A percentile compares a stretch with the other conserved stretches of the same genome.
Conservation (phyloP, 352 stramenopile genomes). For the Phytopythium boreale region DNA sequence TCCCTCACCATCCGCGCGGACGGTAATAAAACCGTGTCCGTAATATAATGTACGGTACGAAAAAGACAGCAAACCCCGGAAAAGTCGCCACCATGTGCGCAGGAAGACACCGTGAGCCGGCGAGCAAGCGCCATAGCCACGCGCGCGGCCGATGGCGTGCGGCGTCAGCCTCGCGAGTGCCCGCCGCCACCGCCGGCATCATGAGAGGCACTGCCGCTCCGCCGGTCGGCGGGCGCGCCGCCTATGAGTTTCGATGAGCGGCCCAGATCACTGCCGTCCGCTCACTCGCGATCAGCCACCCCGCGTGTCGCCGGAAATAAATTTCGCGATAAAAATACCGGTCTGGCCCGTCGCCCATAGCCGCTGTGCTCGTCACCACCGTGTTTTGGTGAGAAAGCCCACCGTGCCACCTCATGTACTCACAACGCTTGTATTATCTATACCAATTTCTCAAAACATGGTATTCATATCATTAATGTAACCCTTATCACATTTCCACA, state of each 20-base stretch:
- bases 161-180: no score
- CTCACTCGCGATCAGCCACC: not conserved
- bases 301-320: conserved; percentile 9
- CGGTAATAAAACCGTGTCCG: not conserved
- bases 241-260: no score
- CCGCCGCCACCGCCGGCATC: not conserved
- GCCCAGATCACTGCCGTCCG: not conserved
- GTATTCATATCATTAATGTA: no score
- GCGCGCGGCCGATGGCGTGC: not conserved
- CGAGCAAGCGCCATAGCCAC: not conserved
- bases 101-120: not conserved
- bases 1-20: not conserved
- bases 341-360: not conserved
- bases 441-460: not conserved
- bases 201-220: not conserved
- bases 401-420: not conserved
- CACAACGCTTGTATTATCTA: not conserved
- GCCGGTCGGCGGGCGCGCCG: no score
- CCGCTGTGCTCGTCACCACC: not conserved
- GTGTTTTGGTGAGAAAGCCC: not conserved
- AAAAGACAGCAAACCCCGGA: not conserved
- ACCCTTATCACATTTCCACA: conserved; percentile 5
- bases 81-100: not conserved
- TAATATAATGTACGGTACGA: not conserved
- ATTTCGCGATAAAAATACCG: conserved; percentile 6